Base-by-base conservation (phyloP, 441 rosid species). In the Jatropha podagrica region DNA sequence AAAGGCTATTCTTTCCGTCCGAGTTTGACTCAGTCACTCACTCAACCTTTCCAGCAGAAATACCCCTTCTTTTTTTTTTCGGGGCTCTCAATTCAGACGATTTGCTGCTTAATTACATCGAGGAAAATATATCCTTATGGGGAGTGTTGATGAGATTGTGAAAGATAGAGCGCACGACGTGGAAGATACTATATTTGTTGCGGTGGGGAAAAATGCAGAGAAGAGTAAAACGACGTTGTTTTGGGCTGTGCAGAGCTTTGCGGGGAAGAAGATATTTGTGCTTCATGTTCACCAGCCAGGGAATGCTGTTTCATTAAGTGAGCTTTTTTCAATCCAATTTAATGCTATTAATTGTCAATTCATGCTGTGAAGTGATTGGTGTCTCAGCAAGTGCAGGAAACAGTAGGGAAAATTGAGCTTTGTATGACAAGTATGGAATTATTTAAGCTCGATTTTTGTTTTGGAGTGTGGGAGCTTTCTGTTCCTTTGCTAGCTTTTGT, bases 101-200 rank as follows among this genome's bases (percentile, higher is more conserved):
- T 51, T 79, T 65, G 71, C 78, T 63, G 69, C 37, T 44, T 68
- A 59, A 64, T 41, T 75, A 51, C 32, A 46, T 54, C 1, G 60
- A 56, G 69, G 89, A 7, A 1, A 58, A 58, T 3, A 15, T 32
- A 32, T 32, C 32, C 32, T 54, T 54, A 54, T 88, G 97, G 92
- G 88, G 27, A 82, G 78, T 68, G 70, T 76, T 15, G 81, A 67
- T 49, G 87, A 49, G 61, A 64, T 73, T 77, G 86, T 73, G 46
- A 80, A 78, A 8, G 82, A 79, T 51, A 18, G 48, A 26, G 82
- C 48, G 11, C 75, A 49, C 68, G 90, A 86, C 75, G 83, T 69
- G 71, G 91, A 85, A 56, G 94, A 92, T 72, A 88, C 90, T 59
- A 86, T 92, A 68, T 92, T 86, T 71, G 96, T 92, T 32, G 94